Evolutionary conservation across 441 rosid species (phyloP).

Genomic region (Arabidopsis hybrid): DNA sequence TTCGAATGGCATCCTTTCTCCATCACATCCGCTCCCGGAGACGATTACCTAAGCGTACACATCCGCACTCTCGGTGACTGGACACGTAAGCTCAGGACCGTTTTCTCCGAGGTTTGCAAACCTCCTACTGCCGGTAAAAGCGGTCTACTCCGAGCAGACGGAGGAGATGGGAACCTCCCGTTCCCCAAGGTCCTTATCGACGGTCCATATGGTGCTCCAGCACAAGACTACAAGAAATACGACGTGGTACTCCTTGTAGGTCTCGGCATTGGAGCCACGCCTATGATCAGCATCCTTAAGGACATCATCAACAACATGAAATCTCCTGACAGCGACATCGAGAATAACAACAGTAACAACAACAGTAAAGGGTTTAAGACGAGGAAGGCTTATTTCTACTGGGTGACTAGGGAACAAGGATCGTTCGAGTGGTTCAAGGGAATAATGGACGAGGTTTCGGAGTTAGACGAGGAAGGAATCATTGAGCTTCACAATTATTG

Average conservation of each 20-base stretch:
- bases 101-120: conserved; percentile 74
- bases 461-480: conserved; percentile 70
- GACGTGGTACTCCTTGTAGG: conserved; percentile 90
- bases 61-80: conserved; percentile 91
- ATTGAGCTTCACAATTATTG: conserved; percentile 93
- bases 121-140: conserved; percentile 70
- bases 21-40: conserved; percentile 93
- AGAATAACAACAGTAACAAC: conserved; percentile 42
- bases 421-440: conserved; percentile 98
- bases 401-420: conserved; percentile 95
- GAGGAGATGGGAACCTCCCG: conserved; percentile 54
- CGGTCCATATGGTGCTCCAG: conserved; percentile 97
- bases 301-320: conserved; percentile 90
- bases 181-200: conserved; percentile 85
- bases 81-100: conserved; percentile 82
- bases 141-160: conserved; percentile 78
- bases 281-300: conserved; percentile 94
- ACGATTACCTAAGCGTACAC: conserved; percentile 85
- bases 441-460: conserved; percentile 90
- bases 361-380: conserved; percentile 61
- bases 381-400: conserved; percentile 84
- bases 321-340: conserved; percentile 33
- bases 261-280: conserved; percentile 97
- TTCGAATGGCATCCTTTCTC: conserved; percentile 99
- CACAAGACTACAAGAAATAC: conserved; percentile 92